These are phyloP conservation scores for Litsea cubeba DNA, from an alignment of 164 flowering plant species.

Conservation along the genomic window DNA sequence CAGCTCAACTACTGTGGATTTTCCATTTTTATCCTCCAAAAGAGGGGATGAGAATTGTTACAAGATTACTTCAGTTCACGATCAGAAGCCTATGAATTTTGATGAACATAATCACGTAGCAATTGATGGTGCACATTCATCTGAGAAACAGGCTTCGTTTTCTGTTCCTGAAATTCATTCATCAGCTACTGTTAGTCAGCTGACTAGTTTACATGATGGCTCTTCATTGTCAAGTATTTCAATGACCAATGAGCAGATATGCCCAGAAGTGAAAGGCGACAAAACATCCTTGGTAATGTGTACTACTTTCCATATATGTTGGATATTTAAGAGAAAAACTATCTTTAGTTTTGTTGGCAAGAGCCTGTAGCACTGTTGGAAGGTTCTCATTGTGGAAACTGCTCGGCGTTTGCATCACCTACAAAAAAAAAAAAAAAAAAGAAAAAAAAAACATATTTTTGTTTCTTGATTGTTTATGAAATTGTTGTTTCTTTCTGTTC, in stretches of 20 bases:
- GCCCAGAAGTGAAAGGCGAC: constrained; percentile 16
- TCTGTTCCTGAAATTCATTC: neutral
- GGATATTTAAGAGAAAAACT: neutral
- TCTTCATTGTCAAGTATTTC: constrained; percentile 15
- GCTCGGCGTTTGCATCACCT: too few species aligned
- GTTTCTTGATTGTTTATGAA: neutral
- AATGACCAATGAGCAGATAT: constrained; percentile 9
- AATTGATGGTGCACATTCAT: neutral
- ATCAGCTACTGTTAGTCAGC: neutral
- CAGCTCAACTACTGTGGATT: constrained; percentile 5
- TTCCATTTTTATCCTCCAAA: constrained; percentile 12
- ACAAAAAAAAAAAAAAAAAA: too few species aligned
- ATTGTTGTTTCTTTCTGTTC: neutral
- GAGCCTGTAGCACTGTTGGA: too few species aligned
- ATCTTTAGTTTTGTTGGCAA: too few species aligned
- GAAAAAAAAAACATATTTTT: neutral
- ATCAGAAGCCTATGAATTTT: neutral
- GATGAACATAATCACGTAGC: neutral
- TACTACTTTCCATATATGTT: neutral
- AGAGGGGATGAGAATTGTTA: constrained; percentile 7
- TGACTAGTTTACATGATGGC: constrained; percentile 16
- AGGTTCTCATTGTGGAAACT: too few species aligned
- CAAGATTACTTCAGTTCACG: constrained; percentile 12
- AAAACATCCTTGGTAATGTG: constrained; percentile 25
- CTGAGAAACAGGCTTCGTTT: neutral